phyloP scores from a whole-genome alignment of 441 rosid species.

The Gossypium armourianum region DNA sequence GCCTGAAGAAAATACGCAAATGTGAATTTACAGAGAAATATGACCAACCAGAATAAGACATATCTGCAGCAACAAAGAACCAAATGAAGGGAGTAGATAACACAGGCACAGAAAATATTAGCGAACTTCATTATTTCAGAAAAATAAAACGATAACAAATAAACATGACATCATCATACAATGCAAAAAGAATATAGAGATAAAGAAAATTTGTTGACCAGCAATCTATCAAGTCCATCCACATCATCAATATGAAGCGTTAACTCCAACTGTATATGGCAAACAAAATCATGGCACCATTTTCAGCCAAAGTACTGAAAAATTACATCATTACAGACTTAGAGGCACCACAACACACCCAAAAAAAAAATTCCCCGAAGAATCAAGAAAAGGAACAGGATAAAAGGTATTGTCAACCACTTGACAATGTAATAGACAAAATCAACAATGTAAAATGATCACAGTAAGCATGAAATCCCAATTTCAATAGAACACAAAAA shows the following conservation, averaged over 20 bases:
- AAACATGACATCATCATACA: neutral
- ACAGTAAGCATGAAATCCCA: conserved; percentile 1
- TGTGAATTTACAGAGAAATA: conserved; percentile 73
- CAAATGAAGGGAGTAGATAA: neutral
- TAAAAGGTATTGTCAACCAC: neutral
- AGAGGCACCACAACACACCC: neutral
- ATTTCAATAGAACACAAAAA: conserved; percentile 9
- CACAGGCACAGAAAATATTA: conserved; percentile 4
- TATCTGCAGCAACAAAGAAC: conserved; percentile 45
- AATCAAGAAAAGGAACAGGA: neutral
- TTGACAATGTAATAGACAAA: neutral
- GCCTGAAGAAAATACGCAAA: conserved; percentile 98
- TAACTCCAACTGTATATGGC: neutral
- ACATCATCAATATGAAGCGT: neutral
- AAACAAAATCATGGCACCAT: neutral
- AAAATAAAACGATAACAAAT: neutral
- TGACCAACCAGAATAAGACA: conserved; percentile 83
- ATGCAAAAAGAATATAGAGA: conserved; percentile 4
- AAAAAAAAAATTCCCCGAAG: neutral
- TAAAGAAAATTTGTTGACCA: neutral
- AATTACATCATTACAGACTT: neutral
- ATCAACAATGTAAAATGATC: conserved; percentile 1
- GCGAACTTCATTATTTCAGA: conserved; percentile 8
- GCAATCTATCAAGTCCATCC: neutral
- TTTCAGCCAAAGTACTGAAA: conserved; percentile 2